phyloP scores from a whole-genome alignment of 2,329 filamentous ascomycete species.

The Exserohilum rostratum region DNA sequence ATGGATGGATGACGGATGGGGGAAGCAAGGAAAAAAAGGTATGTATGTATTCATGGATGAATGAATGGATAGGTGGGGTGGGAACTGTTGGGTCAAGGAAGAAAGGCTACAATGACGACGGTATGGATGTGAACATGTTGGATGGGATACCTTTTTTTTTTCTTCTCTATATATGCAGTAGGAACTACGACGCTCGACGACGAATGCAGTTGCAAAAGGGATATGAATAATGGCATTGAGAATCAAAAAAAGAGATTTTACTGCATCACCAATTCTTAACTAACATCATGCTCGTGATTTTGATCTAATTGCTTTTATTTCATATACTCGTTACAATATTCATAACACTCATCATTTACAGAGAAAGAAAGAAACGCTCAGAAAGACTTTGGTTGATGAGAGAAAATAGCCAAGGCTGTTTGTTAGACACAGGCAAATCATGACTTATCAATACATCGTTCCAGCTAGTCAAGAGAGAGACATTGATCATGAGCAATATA shows the following conservation, averaged over 20 bases:
- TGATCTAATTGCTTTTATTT: background rate
- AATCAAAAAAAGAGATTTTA: background rate
- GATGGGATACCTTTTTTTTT: no score
- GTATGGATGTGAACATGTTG: no score
- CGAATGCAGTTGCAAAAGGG: background rate
- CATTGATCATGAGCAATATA: background rate
- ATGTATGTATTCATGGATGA: no score
- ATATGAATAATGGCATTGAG: background rate
- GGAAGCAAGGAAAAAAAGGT: no score
- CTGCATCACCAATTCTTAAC: background rate
- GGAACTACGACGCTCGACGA: background rate
- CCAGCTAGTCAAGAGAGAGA: background rate
- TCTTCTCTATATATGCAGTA: background rate
- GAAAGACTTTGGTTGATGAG: background rate
- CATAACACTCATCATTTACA: conserved; percentile 5
- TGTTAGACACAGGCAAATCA: background rate
- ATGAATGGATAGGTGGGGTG: no score
- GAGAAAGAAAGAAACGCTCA: background rate
- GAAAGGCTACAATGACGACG: no score
- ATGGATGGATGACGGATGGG: background rate
- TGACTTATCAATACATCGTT: conserved; percentile 1
- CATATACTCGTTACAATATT: conserved; percentile 11
- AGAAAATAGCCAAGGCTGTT: background rate
- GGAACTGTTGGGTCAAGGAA: no score
- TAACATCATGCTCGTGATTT: background rate